Percentiles rank a stretch among this genome's conserved stretches.
These are phyloP conservation scores for Apophysomyces trapeziformis DNA, from an alignment of 371 early-diverging fungal genomes.

Conservation along the genomic window DNA sequence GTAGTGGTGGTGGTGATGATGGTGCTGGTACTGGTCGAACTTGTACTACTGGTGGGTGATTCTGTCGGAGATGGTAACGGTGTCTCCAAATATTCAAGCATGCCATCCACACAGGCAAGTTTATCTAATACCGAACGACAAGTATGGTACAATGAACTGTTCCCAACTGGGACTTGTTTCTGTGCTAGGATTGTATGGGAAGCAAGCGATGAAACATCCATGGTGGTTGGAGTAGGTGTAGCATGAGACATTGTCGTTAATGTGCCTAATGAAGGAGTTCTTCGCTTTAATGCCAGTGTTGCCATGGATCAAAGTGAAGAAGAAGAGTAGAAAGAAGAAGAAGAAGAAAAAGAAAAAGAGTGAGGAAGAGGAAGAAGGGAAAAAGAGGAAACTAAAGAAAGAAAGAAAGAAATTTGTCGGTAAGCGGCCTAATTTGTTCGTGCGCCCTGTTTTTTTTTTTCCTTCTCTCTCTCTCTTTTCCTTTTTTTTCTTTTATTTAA, in stretches of 20 bases:
- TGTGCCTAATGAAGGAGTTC: constrained; percentile 40
- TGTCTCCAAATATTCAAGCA: constrained; percentile 58
- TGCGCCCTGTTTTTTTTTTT: constrained; percentile 7
- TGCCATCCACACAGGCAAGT: constrained; percentile 62
- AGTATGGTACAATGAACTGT: constrained; percentile 67
- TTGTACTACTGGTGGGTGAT: constrained; percentile 14
- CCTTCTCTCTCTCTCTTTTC: neutral
- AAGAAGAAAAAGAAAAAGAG: constrained; percentile 18
- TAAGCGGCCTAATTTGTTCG: constrained; percentile 8
- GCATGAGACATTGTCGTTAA: constrained; percentile 20
- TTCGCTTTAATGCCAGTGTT: constrained; percentile 40
- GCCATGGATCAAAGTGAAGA: constrained; percentile 26
- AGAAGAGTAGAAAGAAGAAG: constrained; percentile 13
- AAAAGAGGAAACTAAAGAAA: constrained; percentile 15
- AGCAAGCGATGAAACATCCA: constrained; percentile 32
- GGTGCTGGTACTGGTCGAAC: constrained; percentile 25
- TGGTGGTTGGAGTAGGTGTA: constrained; percentile 14
- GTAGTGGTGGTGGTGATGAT: constrained; percentile 27
- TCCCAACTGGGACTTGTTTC: constrained; percentile 28
- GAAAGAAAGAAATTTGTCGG: constrained; percentile 9
- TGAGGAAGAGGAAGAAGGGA: constrained; percentile 12
- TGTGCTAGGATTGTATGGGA: constrained; percentile 17
- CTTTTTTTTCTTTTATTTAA: neutral
- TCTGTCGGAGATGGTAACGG: constrained; percentile 17
- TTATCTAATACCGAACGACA: constrained; percentile 66